Base-by-base conservation (phyloP, 352 stramenopile genomes). In the Aphanomyces invadans region DNA sequence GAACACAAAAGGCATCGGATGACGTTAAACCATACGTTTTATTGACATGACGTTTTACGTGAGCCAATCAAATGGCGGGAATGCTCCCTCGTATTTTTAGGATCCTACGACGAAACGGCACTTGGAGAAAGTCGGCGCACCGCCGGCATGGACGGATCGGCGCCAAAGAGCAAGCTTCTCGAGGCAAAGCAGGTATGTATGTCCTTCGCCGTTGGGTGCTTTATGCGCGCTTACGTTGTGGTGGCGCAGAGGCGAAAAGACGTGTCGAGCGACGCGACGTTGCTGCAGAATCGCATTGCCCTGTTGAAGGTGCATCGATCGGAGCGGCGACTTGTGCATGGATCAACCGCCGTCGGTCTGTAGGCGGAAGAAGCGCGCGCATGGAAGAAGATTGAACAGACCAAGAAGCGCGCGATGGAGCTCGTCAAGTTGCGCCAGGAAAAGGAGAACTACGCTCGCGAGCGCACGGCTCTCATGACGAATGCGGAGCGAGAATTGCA, bases 311-410 rank as follows among this genome's bases (percentile, higher is more conserved):
- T 67, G 25, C 33, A n/a, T n/a, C n/a, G n/a, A n/a, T n/a, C n/a
- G n/a, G n/a, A n/a, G n/a, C n/a, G n/a, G n/a, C 4, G 9, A n/a
- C n/a, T 25, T 12, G 1, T 33, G 36, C 5, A n/a, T 38, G 11
- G 25, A 38, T 21, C 29, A 51, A 3, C 10, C n/a, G 9, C 11
- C 15, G 25, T 33, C 15, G 19, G 9, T n/a, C 4, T 39, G 62
- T 36, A 70, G 63, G 74, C 80, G 12, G 83, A 93, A 52, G 81
- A 90, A 54, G 80, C 89, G 23, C 89, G 89, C 49, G 83, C 84
- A 21, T 90, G 82, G 82, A 87, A 87, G 67, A 93, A 91, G 62
- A 90, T 93, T 42, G 82, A 92, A 72, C 84, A 92, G 63, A 92
- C 84, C 1, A 81, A 83, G 19, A 77, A 78, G 32, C 82, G 84